These are phyloP conservation scores for Trichophyton mentagrophytes DNA, from an alignment of 2,329 filamentous ascomycete genomes.

Conservation along the genomic window DNA sequence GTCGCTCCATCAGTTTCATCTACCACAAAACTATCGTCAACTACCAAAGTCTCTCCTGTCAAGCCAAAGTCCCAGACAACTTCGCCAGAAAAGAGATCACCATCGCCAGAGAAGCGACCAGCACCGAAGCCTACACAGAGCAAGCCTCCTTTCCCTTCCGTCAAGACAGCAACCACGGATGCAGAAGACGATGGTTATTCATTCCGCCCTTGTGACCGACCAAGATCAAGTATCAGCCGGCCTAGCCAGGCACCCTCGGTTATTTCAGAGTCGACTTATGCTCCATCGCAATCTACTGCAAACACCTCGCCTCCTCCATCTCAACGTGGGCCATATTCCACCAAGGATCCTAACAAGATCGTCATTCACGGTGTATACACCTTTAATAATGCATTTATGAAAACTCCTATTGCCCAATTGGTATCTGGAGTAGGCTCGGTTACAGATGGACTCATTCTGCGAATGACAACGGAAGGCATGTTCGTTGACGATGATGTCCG, in stretches of 20 bases:
- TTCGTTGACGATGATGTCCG: conserved; percentile 96
- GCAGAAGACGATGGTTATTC: conserved; percentile 57
- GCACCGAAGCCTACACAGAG: background rate
- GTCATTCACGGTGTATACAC: conserved; percentile 85
- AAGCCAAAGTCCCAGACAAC: conserved; percentile 23
- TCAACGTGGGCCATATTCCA: conserved; percentile 64
- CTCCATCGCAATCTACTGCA: conserved; percentile 69
- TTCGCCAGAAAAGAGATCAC: conserved; percentile 26
- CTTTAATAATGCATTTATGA: conserved; percentile 79
- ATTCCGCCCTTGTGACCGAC: conserved; percentile 64
- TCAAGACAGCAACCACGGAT: conserved; percentile 28
- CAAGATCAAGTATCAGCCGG: conserved; percentile 37
- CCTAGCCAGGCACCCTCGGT: conserved; percentile 50
- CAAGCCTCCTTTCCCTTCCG: conserved; percentile 17
- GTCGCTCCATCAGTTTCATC: conserved; percentile 12
- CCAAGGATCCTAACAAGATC: conserved; percentile 89
- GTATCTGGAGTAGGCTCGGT: conserved; percentile 72
- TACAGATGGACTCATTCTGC: conserved; percentile 81
- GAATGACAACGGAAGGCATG: conserved; percentile 83
- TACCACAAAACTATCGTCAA: conserved; percentile 19
- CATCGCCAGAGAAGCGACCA: conserved; percentile 8
- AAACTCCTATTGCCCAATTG: conserved; percentile 81
- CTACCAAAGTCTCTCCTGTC: conserved; percentile 12
- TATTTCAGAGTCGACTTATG: conserved; percentile 76
- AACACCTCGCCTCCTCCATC: conserved; percentile 74